phyloP scores from a whole-genome alignment of 345 rosid genomes.

The Murraya koenigii region DNA sequence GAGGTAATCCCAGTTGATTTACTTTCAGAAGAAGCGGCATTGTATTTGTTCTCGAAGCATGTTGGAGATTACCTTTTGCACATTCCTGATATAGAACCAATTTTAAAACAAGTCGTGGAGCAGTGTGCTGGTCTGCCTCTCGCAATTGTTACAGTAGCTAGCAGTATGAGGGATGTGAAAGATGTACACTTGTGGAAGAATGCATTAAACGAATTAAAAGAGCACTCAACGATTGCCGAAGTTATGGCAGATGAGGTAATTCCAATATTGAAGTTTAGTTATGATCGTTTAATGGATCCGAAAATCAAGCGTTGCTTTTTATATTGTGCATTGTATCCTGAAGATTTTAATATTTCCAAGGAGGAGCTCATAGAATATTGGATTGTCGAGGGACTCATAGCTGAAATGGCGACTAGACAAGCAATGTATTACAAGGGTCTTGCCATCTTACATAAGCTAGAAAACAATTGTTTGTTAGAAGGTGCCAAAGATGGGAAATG shows the following conservation, averaged over 20 bases:
- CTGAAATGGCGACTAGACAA: not conserved
- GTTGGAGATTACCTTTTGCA: not conserved
- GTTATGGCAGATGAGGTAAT: not conserved
- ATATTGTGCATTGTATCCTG: conserved; percentile 19
- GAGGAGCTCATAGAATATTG: conserved; percentile 22
- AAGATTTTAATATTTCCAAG: not conserved
- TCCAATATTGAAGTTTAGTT: too few species aligned
- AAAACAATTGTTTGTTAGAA: conserved; percentile 16
- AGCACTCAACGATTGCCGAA: not conserved
- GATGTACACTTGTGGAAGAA: not conserved
- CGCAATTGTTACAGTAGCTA: conserved; percentile 4
- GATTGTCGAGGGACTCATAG: conserved; percentile 15
- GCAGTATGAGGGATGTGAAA: not conserved
- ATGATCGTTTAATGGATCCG: not conserved
- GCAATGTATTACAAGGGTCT: conserved; percentile 16
- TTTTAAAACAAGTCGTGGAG: not conserved
- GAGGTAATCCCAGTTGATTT: not conserved
- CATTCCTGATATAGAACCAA: not conserved
- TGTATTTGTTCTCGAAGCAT: not conserved
- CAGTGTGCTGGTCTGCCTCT: conserved; percentile 15
- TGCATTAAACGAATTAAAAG: conserved; percentile 9
- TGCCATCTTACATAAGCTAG: conserved; percentile 16
- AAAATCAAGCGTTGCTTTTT: conserved; percentile 19
- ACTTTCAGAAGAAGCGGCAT: not conserved
- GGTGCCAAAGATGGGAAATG: not conserved